These are phyloP conservation scores for Penicillium herquei DNA, from an alignment of 495 filamentous ascomycete genomes.

Conservation along the genomic window DNA sequence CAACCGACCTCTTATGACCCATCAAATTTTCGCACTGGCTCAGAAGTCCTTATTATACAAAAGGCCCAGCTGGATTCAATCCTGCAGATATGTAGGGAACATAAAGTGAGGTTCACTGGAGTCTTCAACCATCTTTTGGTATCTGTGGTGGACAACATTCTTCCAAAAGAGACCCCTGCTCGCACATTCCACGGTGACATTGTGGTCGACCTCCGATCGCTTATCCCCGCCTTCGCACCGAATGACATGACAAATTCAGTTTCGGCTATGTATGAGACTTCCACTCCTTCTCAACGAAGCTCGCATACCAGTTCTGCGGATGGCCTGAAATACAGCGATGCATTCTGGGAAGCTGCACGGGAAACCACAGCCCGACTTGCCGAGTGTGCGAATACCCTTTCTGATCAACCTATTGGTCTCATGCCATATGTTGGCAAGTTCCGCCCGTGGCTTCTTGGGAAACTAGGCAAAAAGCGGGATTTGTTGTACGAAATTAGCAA, in stretches of 20 bases:
- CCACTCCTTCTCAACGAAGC: background rate
- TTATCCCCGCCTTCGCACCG: background rate
- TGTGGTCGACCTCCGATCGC: slow-evolving; percentile 1
- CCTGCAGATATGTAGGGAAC: background rate
- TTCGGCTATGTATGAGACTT: background rate
- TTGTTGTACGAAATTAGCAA: slow-evolving; percentile 1
- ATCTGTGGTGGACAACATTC: background rate
- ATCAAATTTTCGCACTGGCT: background rate
- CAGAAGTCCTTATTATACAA: background rate
- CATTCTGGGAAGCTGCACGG: background rate
- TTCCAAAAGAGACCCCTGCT: background rate
- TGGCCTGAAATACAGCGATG: background rate
- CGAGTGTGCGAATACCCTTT: background rate
- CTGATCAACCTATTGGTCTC: background rate
- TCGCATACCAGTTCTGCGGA: background rate
- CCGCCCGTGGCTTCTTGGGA: background rate
- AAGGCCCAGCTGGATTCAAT: background rate
- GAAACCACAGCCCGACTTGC: background rate
- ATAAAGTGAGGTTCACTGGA: slow-evolving; percentile 1
- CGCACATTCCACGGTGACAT: background rate
- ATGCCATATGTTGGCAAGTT: background rate
- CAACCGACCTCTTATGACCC: slow-evolving; percentile 1
- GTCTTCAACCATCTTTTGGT: background rate
- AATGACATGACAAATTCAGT: background rate
- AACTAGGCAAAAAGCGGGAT: background rate